Conservation (phyloP, 1,284 basidiomycete genomes). For the Lentinula novae-zelandiae region DNA sequence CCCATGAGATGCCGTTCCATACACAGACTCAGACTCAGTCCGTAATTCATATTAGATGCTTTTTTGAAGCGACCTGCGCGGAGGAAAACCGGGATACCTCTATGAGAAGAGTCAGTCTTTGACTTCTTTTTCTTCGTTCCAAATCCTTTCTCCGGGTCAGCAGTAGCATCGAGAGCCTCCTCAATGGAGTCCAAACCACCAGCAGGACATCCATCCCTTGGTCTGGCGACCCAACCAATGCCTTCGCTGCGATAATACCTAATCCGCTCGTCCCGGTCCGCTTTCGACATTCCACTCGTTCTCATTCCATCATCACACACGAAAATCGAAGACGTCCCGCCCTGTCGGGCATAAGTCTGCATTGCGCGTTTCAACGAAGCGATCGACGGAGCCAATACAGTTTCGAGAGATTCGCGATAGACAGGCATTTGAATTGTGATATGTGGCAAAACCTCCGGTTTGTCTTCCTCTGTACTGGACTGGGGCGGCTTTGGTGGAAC, state of each 20-base stretch:
- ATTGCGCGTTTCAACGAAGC: conserved; percentile 80
- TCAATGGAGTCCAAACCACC: neutral
- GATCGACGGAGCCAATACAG: conserved; percentile 69
- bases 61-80: conserved; percentile 16
- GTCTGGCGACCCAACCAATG: conserved; percentile 80
- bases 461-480: conserved; percentile 25
- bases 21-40: conserved; percentile 8
- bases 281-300: conserved; percentile 44
- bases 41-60: conserved; percentile 15
- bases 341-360: conserved; percentile 78
- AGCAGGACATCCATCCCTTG: conserved; percentile 25
- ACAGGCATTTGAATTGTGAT: conserved; percentile 82
- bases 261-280: conserved; percentile 64
- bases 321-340: conserved; percentile 72
- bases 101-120: neutral
- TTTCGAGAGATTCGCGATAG: conserved; percentile 69
- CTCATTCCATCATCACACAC: conserved; percentile 77
- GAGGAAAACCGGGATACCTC: conserved; percentile 3
- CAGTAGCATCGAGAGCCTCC: neutral
- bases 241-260: conserved; percentile 78
- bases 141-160: conserved; percentile 12
- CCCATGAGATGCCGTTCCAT: conserved; percentile 9
- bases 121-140: conserved; percentile 1
- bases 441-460: conserved; percentile 59
- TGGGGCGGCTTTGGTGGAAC: conserved; percentile 34